Base-by-base conservation (phyloP, 2,329 filamentous ascomycete species). In the Amauroascus niger region DNA sequence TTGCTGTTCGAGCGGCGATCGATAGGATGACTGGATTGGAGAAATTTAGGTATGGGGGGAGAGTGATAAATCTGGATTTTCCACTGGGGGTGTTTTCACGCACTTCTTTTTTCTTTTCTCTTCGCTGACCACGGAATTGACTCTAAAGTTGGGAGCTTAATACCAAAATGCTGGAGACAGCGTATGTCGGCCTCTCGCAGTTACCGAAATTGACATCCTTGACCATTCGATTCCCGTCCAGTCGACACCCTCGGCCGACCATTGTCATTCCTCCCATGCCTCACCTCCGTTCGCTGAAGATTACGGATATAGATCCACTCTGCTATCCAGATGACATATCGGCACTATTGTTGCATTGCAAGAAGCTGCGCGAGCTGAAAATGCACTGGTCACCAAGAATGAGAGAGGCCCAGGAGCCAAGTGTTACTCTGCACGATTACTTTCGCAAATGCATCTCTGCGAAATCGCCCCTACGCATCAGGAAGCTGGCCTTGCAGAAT, bases 261-360 rank as follows among this genome's bases (percentile, higher is more conserved):
- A 72, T 74, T 35, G 65, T 77, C 3, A 74, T 83, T 39, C 79
- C 80, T 1, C 69, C 78, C 0, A 74, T 84, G 60, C 76, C 78
- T 6, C 78, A 76, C 57, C 69, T 84, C 22, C 69, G 69, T 32
- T 70, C 68, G 3, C 69, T 84, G 33, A 75, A 76, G 50, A 71
- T 80, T 26, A 77, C 77, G 55, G 74, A 83, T 58, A 80, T 83
- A 50, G 81, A 84, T 53, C 81, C 81, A 0, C 70, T 83, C 8
- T 83, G 80, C 66, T 81, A 82, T 60, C 79, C 79, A 0, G 81
- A 84, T 64, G 80, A 83, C 59, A 75, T 83, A 7, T 79, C 79
- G 13, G 68, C 77, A 20, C 65, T 83, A 13, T 65, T 83, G 6
- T 64, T 73, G 13, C 69, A 74, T n/a, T 76, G 77, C 3, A 75